Percentiles rank a stretch among this genome's conserved stretches.
Conservation (phyloP, 1,139 yeast species). For the Lodderomyces parapsilosis region DNA sequence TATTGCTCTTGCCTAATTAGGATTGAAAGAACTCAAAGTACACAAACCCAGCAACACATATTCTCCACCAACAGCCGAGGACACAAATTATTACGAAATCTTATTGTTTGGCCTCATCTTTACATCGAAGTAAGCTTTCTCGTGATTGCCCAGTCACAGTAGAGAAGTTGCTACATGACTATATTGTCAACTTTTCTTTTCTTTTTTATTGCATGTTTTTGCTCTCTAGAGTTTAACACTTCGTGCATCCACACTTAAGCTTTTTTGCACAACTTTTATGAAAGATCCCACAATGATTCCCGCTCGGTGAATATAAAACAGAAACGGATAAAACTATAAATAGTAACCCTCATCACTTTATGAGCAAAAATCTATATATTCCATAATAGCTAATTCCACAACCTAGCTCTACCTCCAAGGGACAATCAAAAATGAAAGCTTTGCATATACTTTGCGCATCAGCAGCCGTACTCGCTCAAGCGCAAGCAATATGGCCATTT, state of each 20-base stretch:
- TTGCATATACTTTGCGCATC: neutral
- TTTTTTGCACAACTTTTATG: too few relatives aligned
- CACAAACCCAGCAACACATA: neutral
- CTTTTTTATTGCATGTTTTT: too few relatives aligned
- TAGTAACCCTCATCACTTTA: neutral
- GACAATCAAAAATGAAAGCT: neutral
- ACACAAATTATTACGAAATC: neutral
- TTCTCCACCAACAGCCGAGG: neutral
- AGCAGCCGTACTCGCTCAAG: neutral
- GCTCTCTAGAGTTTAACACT: neutral
- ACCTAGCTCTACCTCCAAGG: neutral
- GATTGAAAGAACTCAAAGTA: neutral
- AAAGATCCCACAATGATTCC: too few relatives aligned
- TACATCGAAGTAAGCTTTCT: neutral
- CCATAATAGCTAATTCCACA: neutral
- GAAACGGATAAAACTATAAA: neutral
- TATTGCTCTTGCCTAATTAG: neutral
- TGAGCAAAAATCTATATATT: too few relatives aligned
- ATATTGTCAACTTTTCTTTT: too few relatives aligned
- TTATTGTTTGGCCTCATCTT: too few relatives aligned
- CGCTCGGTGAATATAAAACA: neutral
- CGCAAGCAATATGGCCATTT: slow-evolving; percentile 12
- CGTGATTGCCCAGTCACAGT: neutral
- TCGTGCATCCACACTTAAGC: neutral
- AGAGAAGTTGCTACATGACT: too few relatives aligned